Base-by-base conservation (phyloP, 2,329 filamentous ascomycete genomes). In the Plectosphaerella sp. region DNA sequence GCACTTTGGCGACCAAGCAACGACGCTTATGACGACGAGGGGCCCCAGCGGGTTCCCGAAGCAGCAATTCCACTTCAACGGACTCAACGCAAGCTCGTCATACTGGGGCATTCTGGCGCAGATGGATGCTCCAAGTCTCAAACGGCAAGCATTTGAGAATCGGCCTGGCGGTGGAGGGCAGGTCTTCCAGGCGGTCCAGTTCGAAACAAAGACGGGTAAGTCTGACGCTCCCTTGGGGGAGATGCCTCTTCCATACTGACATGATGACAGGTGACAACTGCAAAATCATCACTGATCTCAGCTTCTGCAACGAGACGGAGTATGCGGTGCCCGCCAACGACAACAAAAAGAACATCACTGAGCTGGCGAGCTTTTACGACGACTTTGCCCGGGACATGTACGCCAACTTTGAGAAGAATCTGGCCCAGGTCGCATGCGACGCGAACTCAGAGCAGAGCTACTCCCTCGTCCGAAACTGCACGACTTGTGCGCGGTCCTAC, bases 291-390 rank as follows among this genome's bases (percentile, higher is more conserved):
- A 92, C 86, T 67, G 86, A 95, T 63, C 82, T 99, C n/a, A 76
- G 84, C 0, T 95, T 97, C 68, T 99, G 94, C 72, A 81, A 87
- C 59, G 84, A 93, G 61, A 88, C 93, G 47, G 90, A 93, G 48
- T 97, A 97, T 65, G 88, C 93, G 7, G 94, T 97, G 0, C 94
- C 94, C 1, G 86, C 88, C 41, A 96, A 96, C 62, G 77, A 83
- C 2, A 70, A 74, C 36, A 82, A 75, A 45, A 85, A 83, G 58
- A 75, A 80, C 50, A 72, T 77, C 48, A 74, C 79, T 2, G 72
- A 75, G 16, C 79, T 99, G 9, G 84, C 81, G 4, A 69, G 75
- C 4, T 82, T 88, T 53, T 99, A 97, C 73, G 93, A 99, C 68
- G 71, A 82, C 45, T 83, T 89, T 63, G 90, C 93, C 8, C 68